Conservation (phyloP, 805 yeast species). For the Candida tallmaniae region DNA sequence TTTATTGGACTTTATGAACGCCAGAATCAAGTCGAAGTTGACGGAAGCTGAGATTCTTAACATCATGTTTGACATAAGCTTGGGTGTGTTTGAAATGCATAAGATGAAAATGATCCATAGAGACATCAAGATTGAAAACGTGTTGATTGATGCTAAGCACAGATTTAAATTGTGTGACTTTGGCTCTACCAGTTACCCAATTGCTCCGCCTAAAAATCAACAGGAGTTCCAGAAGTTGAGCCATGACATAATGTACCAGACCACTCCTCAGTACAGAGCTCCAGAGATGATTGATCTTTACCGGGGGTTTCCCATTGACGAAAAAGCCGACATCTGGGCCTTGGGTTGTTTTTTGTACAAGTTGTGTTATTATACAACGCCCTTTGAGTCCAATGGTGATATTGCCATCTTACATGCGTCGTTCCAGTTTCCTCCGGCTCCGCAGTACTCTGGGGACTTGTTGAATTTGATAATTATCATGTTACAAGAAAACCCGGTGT, state of each 20-base stretch:
- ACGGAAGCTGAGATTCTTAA: slow-evolving; percentile 71
- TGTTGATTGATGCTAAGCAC: slow-evolving; percentile 65
- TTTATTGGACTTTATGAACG: slow-evolving; percentile 87
- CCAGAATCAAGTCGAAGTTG: slow-evolving; percentile 72
- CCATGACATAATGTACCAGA: slow-evolving; percentile 82
- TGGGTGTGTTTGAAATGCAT: slow-evolving; percentile 86
- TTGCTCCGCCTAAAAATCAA: slow-evolving; percentile 70
- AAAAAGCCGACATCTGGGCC: slow-evolving; percentile 96
- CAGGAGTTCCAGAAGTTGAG: slow-evolving; percentile 72
- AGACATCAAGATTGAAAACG: slow-evolving; percentile 93
- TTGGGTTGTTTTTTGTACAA: slow-evolving; percentile 88
- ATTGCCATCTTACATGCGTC: slow-evolving; percentile 82
- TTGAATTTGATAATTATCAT: slow-evolving; percentile 72
- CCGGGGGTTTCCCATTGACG: slow-evolving; percentile 80
- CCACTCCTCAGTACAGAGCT: slow-evolving; percentile 92
- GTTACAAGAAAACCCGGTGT: slow-evolving; percentile 76
- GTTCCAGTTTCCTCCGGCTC: slow-evolving; percentile 68
- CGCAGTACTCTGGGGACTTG: slow-evolving; percentile 65
- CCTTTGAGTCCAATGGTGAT: slow-evolving; percentile 86
- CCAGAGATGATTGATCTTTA: slow-evolving; percentile 96
- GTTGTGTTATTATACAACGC: slow-evolving; percentile 88
- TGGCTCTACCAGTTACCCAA: slow-evolving; percentile 73
- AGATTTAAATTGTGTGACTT: slow-evolving; percentile 87
- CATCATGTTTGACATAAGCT: slow-evolving; percentile 76
- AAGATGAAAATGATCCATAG: slow-evolving; percentile 75